Conservation (phyloP, 768 basidiomycete species). For the Agaricus subrufescens region DNA sequence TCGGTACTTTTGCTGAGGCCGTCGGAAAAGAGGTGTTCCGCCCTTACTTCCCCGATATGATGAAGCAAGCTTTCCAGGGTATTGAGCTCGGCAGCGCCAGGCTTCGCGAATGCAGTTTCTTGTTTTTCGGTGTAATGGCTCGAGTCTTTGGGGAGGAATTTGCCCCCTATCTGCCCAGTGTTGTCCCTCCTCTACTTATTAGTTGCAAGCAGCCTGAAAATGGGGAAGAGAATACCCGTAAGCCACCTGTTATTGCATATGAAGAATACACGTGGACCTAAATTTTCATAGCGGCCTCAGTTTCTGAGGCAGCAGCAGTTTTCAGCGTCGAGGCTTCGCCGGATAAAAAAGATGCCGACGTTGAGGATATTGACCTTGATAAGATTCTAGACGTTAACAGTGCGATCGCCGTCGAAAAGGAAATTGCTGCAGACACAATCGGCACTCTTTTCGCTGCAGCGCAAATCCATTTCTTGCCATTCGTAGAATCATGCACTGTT, state of each 20-base stretch:
- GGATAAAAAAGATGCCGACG: slow-evolving; percentile 48
- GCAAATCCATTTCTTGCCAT: slow-evolving; percentile 83
- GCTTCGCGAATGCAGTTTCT: slow-evolving; percentile 91
- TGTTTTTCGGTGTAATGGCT: slow-evolving; percentile 99
- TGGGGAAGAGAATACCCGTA: slow-evolving; percentile 53
- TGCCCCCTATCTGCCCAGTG: slow-evolving; percentile 76
- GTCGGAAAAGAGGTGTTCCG: slow-evolving; percentile 92
- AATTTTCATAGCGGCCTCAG: slow-evolving; percentile 33
- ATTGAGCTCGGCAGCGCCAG: slow-evolving; percentile 83
- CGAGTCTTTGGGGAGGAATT: slow-evolving; percentile 95
- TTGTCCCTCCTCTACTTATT: slow-evolving; percentile 79
- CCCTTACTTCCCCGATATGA: slow-evolving; percentile 94
- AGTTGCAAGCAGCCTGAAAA: slow-evolving; percentile 84
- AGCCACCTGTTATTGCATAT: slow-evolving; percentile 16
- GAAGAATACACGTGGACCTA: not conserved
- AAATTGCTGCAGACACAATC: slow-evolving; percentile 95
- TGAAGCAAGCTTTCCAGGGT: slow-evolving; percentile 92
- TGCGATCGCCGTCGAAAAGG: slow-evolving; percentile 97
- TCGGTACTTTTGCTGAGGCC: slow-evolving; percentile 96
- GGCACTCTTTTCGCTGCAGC: slow-evolving; percentile 86
- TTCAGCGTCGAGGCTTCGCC: slow-evolving; percentile 75
- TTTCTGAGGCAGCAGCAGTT: slow-evolving; percentile 49
- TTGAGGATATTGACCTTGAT: slow-evolving; percentile 79
- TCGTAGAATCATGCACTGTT: slow-evolving; percentile 75
- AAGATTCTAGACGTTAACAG: slow-evolving; percentile 91